Base-by-base conservation (phyloP, 2,329 filamentous ascomycete species). In the Dothistroma septosporum region DNA sequence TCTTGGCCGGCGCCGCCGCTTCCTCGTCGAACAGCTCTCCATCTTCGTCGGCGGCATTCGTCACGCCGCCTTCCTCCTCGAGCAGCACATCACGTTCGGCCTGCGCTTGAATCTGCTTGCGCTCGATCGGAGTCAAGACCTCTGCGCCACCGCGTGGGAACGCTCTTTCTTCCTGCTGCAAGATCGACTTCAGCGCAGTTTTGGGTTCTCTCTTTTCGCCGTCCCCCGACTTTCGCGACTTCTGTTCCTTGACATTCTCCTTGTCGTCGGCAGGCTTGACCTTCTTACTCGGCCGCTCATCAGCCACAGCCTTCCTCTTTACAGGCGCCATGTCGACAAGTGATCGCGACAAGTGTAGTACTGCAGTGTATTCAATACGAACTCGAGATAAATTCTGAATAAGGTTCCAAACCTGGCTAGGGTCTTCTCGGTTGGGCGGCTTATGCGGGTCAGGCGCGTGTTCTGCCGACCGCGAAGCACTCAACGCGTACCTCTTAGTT, bases 91-190 rank as follows among this genome's bases (percentile, higher is more conserved):
- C 94, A 69, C 89, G 87, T 72, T 90, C 94, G 50, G 94, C 94
- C 76, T 97, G 89, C 61, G 95, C 88, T 70, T 94, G 89, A 64
- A 99, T 97, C 76, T 97, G 91, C 78, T 96, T 97, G 74, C 95
- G 90, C 75, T 99, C 94, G 55, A 99, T 80, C 21, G 94, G 92
- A 1, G 94, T 97, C 73, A 99, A 79, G 56, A 96, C 83, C 72
- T 91, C 95, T 57, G 87, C 93, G 48, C 94, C 95, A 59, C 94
- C 94, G 82, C 94, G 86, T 67, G 94, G 93, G 71, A 99, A 99
- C 49, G 93, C 82, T 35, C 87, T 87, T 73, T 97, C 94, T 67
- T 97, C 94, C 66, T 94, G 88, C 74, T 80, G 80, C 68, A 86
- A 73, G 19, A 85, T 75, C 22, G 80, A 82, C 50, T 76, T 75